A percentile compares a stretch with the other conserved stretches of the same genome.
phyloP scores from a whole-genome alignment of 2,329 filamentous ascomycete species.

The Pyrenophora seminiperda region DNA sequence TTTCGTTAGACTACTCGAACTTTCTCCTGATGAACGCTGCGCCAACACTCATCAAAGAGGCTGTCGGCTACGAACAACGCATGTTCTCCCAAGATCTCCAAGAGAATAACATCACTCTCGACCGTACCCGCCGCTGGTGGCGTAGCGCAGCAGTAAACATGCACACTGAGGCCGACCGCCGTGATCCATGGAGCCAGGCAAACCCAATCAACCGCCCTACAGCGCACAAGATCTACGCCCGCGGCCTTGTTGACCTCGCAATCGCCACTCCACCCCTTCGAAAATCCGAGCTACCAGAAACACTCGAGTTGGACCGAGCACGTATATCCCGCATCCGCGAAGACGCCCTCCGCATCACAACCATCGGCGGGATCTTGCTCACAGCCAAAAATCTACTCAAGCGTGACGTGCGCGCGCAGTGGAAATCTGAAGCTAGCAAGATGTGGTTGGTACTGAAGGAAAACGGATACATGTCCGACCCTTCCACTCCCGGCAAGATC shows the following conservation, averaged over 20 bases:
- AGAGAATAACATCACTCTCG: conserved; percentile 59
- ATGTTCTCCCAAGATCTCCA: conserved; percentile 70
- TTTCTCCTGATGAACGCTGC: conserved; percentile 75
- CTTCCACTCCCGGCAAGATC: conserved; percentile 53
- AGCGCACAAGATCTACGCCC: conserved; percentile 73
- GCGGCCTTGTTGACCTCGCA: conserved; percentile 75
- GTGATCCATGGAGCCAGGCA: conserved; percentile 70
- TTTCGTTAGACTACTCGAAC: conserved; percentile 82
- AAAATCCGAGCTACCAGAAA: conserved; percentile 69
- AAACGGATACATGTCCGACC: conserved; percentile 61
- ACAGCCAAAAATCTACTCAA: conserved; percentile 85
- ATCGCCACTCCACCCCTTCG: conserved; percentile 66
- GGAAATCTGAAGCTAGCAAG: conserved; percentile 75
- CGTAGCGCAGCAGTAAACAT: conserved; percentile 67
- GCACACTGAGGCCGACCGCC: conserved; percentile 66
- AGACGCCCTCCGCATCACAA: conserved; percentile 69
- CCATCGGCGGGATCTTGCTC: conserved; percentile 73
- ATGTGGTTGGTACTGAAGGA: conserved; percentile 71
- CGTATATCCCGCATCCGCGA: conserved; percentile 65
- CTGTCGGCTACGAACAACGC: conserved; percentile 74
- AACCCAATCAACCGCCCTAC: conserved; percentile 63
- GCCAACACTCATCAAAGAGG: conserved; percentile 72
- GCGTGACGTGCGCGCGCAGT: conserved; percentile 76
- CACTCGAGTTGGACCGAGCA: conserved; percentile 69
- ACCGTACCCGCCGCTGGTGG: conserved; percentile 70